These are phyloP conservation scores for Boletus sp. DNA, from an alignment of 768 basidiomycete species.

Conservation along the genomic window DNA sequence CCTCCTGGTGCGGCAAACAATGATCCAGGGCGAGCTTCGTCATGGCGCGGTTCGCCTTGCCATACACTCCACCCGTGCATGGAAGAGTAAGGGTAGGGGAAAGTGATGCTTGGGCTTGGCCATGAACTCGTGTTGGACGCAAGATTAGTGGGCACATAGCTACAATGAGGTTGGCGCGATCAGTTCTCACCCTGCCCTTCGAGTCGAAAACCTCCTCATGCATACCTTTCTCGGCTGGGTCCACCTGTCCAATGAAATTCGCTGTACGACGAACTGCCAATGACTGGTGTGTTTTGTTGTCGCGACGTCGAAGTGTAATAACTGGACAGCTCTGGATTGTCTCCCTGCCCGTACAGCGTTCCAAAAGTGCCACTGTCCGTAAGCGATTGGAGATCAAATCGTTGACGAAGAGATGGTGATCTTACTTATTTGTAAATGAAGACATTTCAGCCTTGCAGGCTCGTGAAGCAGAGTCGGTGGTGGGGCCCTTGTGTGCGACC, in stretches of 20 bases:
- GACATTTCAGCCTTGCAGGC: constrained; percentile 3
- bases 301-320: neutral
- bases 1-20: neutral
- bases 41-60: neutral
- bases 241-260: neutral
- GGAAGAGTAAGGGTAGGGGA: neutral
- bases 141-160: neutral
- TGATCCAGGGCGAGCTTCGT: neutral
- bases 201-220: neutral
- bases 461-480: neutral
- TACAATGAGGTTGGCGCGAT: neutral
- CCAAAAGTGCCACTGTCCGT: neutral
- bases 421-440: constrained; percentile 10
- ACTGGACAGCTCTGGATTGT: neutral
- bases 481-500: neutral
- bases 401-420: neutral
- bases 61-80: neutral
- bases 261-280: neutral
- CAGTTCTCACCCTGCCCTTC: neutral
- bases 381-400: neutral
- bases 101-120: neutral
- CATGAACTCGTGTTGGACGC: neutral
- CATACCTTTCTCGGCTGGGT: constrained; percentile 13
- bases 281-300: constrained; percentile 1
- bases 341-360: neutral